These are phyloP conservation scores for Tephrocybe sp. DNA, from an alignment of 768 basidiomycete genomes.

Conservation along the genomic window DNA sequence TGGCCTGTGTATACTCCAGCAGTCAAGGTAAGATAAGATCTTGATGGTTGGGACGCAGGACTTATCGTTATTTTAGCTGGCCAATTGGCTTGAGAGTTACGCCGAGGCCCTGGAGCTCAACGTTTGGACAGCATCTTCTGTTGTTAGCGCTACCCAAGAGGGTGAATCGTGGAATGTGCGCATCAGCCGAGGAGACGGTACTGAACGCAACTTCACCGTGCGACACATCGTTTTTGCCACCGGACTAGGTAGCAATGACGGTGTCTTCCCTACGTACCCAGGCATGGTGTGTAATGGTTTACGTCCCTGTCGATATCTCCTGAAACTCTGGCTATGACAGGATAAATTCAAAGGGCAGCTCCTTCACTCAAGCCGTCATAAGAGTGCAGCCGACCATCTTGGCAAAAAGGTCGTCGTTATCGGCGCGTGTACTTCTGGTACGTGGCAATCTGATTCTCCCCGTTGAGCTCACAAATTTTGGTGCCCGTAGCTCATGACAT, in stretches of 20 bases:
- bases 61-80: constrained; percentile 38
- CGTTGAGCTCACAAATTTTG: neutral
- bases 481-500: constrained; percentile 41
- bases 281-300: constrained; percentile 36
- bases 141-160: constrained; percentile 33
- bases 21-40: constrained; percentile 34
- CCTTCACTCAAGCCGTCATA: constrained; percentile 59
- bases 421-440: constrained; percentile 63
- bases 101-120: constrained; percentile 60
- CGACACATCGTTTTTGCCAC: constrained; percentile 53
- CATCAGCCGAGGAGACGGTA: constrained; percentile 34
- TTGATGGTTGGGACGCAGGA: neutral
- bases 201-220: constrained; percentile 38
- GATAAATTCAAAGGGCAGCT: constrained; percentile 63
- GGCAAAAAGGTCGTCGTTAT: constrained; percentile 76
- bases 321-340: too few species aligned
- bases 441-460: neutral
- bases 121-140: constrained; percentile 56
- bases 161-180: constrained; percentile 40
- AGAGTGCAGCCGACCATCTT: constrained; percentile 50
- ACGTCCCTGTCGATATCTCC: too few species aligned
- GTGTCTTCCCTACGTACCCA: constrained; percentile 44
- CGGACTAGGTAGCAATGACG: constrained; percentile 50
- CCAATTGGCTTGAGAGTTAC: constrained; percentile 69
- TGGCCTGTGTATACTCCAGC: constrained; percentile 64